Evolutionary conservation across 2,329 filamentous ascomycete genomes (phyloP), one percentile per base, ranked within the genome.

Genomic region (Calonectria naviculata): DNA sequence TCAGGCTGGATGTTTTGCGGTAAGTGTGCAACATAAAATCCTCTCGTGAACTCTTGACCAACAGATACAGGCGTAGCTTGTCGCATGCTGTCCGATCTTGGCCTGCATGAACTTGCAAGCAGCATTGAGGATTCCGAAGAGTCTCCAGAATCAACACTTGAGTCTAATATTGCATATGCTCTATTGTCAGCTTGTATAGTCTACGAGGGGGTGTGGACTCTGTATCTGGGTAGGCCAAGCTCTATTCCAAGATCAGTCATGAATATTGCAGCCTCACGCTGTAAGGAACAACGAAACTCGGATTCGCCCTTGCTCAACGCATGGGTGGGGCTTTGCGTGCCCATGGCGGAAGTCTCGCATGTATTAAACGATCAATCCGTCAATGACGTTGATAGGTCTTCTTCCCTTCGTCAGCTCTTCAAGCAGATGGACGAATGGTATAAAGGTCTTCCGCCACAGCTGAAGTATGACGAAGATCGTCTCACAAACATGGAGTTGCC

Each of bases 1-100:
- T 52, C 61, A n/a, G 70, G 65, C 4, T 71, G 70, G 70, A 71
- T 71, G 70, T 66, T 68, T 28, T 71, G 70, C 31, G 70, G 70
- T 56, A 62, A 29, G 69, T 66, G 3, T 28, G 4, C 24, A 28
- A n/a, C 2, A 5, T 17, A 15, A n/a, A 9, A 24, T 17, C n/a
- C 3, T 19, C 24, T 21, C 1, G 5, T 46, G 5, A 26, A 44
- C 10, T 10, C 6, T 65, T 28, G 21, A 34, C 65, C 63, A 12
- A 67, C 19, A 34, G n/a, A 42, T 29, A 26, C 29, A 71, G 70
- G 70, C 10, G 70, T 71, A 15, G 65, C 61, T 13, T 71, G 65
- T 21, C 65, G 70, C 26, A 71, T 71, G 70, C 12, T 71, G 13
- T 68, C 70, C 7, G 70, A 71, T 36, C 70, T 71, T 62, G 70